Evolutionary conservation across 1,139 yeast genomes (phyloP), one percentile per base, ranked within the genome.

Genomic region (Candida neerlandica): DNA sequence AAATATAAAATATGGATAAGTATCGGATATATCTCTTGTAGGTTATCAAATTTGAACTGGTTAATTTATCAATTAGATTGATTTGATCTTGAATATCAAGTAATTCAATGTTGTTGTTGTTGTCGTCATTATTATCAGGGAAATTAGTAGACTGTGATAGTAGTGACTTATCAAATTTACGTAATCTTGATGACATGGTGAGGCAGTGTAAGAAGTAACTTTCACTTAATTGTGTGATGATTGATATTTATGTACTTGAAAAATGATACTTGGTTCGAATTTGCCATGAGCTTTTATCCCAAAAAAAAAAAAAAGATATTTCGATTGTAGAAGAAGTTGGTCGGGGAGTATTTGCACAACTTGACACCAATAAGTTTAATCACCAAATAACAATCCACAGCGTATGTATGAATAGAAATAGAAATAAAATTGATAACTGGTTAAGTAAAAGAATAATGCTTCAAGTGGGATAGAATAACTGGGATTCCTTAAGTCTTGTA

Each of bases 91-190:
- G 34, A 16, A 21, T 40, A 27, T 40, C 43, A 27, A 40, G 19
- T 30, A 27, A 37, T 19, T 33, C 35, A 14, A 9, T 26, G 11
- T 11, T 16, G 39, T 16, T 16, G 5, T 35, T 12, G 10, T n/a
- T 26, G 11, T 11, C 12, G 39, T 16, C 18, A 7, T 35, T 12
- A 11, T n/a, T 16, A n/a, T 21, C 5, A 12, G 18, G 14, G 14
- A 18, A 29, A 3, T 29, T 23, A 5, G 35, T 40, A 12, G 43
- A 16, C 16, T 40, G 34, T 7, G 26, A 23, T 10, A 40, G 33
- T 40, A 40, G 10, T 16, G 43, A 40, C 29, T 27, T 40, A 15
- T 40, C 43, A 40, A 40, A 40, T 15, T 40, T 40, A n/a, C 43
- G 43, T 40, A 40, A 10, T 40, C 43, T 40, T 29, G 43, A 40